phyloP scores from a whole-genome alignment of 495 filamentous ascomycete species.

The Aspergillus conjunctus region DNA sequence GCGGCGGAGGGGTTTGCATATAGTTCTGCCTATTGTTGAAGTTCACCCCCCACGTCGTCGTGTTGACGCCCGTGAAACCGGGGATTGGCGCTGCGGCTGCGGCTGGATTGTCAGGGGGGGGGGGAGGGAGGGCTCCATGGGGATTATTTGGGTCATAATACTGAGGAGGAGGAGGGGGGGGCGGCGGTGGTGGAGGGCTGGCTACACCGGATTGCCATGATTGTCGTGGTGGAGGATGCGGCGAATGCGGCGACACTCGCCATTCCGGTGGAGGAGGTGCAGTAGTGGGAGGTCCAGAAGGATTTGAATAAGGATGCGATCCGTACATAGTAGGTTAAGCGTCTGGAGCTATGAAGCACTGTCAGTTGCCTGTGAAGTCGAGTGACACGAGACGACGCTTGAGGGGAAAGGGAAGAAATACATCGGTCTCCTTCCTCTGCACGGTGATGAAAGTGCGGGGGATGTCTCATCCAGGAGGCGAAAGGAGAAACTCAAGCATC shows the following conservation, averaged over 20 bases:
- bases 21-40: slow-evolving; percentile 42
- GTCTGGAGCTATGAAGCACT: not conserved
- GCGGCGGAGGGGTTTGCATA: slow-evolving; percentile 42
- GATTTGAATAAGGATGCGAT: slow-evolving; percentile 27
- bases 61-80: slow-evolving; percentile 29
- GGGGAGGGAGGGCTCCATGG: slow-evolving; percentile 42
- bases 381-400: not conserved
- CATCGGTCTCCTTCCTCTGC: not conserved
- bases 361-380: slow-evolving; percentile 15
- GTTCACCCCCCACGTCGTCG: slow-evolving; percentile 48
- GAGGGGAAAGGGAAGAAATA: not conserved
- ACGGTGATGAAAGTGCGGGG: not conserved
- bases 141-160: slow-evolving; percentile 41
- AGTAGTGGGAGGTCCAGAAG: slow-evolving; percentile 23
- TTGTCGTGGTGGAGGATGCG: slow-evolving; percentile 25
- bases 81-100: slow-evolving; percentile 30
- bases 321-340: slow-evolving; percentile 31
- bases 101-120: slow-evolving; percentile 19
- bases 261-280: slow-evolving; percentile 48
- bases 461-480: not conserved
- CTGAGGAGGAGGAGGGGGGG: slow-evolving; percentile 23
- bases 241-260: slow-evolving; percentile 34
- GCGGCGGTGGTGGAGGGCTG: slow-evolving; percentile 15
- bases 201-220: slow-evolving; percentile 16
- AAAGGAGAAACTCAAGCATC: not conserved